phyloP scores from a whole-genome alignment of 768 basidiomycete genomes.

The Rhizopogon vulgaris region DNA sequence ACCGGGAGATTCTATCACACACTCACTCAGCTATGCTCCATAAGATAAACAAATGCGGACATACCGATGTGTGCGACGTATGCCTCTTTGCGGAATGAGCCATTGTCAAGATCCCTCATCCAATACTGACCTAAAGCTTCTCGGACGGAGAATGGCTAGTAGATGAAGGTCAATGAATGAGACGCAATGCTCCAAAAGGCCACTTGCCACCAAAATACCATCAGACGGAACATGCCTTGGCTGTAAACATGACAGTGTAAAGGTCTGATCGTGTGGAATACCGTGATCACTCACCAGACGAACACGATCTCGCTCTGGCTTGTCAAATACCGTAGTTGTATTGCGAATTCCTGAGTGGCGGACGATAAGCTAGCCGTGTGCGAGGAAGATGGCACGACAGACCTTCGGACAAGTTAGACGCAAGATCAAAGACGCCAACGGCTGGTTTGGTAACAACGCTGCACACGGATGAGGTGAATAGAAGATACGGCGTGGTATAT shows the following conservation, averaged over 20 bases:
- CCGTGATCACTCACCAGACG: slow-evolving; percentile 50
- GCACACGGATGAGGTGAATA: neutral
- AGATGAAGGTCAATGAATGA: neutral
- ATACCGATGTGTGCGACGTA: slow-evolving; percentile 92
- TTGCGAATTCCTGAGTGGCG: slow-evolving; percentile 79
- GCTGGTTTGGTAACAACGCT: slow-evolving; percentile 95
- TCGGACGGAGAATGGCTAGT: slow-evolving; percentile 79
- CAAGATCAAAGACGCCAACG: slow-evolving; percentile 93
- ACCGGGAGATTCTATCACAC: slow-evolving; percentile 56
- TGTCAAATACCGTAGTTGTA: slow-evolving; percentile 97
- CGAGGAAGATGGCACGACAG: neutral
- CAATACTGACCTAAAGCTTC: slow-evolving; percentile 95
- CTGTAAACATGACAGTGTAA: slow-evolving; percentile 27
- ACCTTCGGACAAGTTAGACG: slow-evolving; percentile 93
- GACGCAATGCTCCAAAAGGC: neutral
- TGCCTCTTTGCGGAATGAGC: slow-evolving; percentile 72
- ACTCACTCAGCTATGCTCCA: slow-evolving; percentile 8
- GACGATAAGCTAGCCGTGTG: slow-evolving; percentile 5
- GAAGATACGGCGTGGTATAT: slow-evolving; percentile 1
- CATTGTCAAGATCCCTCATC: slow-evolving; percentile 92
- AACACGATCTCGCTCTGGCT: slow-evolving; percentile 79
- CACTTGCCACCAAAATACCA: slow-evolving; percentile 76
- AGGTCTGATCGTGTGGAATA: neutral
- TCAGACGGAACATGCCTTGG: slow-evolving; percentile 86
- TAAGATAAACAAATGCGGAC: slow-evolving; percentile 16